phyloP scores from a whole-genome alignment of 495 filamentous ascomycete genomes.

The Tuber calosporum region DNA sequence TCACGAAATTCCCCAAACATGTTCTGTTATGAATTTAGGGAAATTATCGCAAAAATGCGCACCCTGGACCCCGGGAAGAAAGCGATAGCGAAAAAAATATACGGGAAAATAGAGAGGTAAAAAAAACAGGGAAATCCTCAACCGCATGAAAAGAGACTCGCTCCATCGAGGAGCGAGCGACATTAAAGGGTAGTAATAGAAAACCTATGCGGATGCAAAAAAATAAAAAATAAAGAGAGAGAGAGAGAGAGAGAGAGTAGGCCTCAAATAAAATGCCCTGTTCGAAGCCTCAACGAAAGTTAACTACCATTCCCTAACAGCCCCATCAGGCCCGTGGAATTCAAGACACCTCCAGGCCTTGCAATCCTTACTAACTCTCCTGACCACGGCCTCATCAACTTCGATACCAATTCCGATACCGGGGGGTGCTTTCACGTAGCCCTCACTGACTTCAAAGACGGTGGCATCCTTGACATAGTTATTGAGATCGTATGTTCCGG shows the following conservation, averaged over 20 bases:
- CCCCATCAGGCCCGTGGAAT: constrained; percentile 64
- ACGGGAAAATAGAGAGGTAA: background rate
- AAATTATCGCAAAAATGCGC: background rate
- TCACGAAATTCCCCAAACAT: background rate
- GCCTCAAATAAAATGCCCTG: constrained; percentile 1
- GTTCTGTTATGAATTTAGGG: background rate
- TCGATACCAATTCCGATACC: constrained; percentile 69
- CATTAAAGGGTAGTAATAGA: background rate
- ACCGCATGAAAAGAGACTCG: background rate
- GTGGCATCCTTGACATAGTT: constrained; percentile 57
- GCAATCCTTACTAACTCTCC: constrained; percentile 49
- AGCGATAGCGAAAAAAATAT: background rate
- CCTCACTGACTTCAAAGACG: constrained; percentile 59
- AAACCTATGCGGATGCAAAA: background rate
- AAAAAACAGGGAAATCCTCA: background rate
- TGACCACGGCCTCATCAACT: constrained; percentile 61
- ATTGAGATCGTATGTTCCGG: constrained; percentile 57
- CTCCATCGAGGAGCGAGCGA: background rate
- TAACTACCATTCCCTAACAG: constrained; percentile 63
- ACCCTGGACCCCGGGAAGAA: background rate
- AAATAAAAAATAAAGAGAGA: background rate
- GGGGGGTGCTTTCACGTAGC: constrained; percentile 57
- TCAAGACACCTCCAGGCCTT: constrained; percentile 54
- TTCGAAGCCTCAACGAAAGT: background rate
- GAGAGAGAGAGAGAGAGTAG: background rate